Percentiles rank a stretch among this genome's conserved stretches.
phyloP scores from a whole-genome alignment of 2,329 filamentous ascomycete species.

The Tolypocladium guangdongense region DNA sequence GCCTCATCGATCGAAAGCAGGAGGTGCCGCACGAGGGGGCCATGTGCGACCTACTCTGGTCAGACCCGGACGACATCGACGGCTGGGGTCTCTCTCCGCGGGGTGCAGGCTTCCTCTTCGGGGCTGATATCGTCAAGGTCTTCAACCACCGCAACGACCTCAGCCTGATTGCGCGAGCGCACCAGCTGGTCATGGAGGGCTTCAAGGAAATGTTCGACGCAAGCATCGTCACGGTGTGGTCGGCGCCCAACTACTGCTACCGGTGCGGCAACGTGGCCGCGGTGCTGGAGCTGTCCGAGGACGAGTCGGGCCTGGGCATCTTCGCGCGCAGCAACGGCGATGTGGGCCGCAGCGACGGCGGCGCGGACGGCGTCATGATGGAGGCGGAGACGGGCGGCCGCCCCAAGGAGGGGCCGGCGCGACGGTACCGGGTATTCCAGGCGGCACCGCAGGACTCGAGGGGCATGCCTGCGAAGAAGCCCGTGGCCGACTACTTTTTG shows the following conservation, averaged over 20 bases:
- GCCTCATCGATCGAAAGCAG: conserved; percentile 89
- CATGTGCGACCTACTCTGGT: conserved; percentile 98
- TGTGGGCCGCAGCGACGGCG: conserved; percentile 44
- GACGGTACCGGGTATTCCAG: conserved; percentile 90
- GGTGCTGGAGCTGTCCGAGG: conserved; percentile 84
- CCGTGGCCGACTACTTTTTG: conserved; percentile 93
- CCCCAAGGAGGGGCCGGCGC: conserved; percentile 58
- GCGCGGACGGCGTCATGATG: conserved; percentile 33
- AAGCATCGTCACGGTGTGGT: conserved; percentile 97
- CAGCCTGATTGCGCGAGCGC: conserved; percentile 81
- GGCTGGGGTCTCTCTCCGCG: conserved; percentile 92
- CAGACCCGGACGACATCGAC: conserved; percentile 94
- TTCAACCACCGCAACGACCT: conserved; percentile 95
- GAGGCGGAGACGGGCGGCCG: conserved; percentile 33
- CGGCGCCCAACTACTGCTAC: conserved; percentile 93
- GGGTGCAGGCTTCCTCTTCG: conserved; percentile 91
- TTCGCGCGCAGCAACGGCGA: conserved; percentile 64
- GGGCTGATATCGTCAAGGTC: conserved; percentile 85
- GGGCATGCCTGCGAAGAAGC: conserved; percentile 98
- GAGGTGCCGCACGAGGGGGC: conserved; percentile 97
- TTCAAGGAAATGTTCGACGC: conserved; percentile 99
- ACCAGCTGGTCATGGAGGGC: conserved; percentile 98
- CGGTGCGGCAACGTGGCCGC: conserved; percentile 92
- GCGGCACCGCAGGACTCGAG: conserved; percentile 91
- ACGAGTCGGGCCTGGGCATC: conserved; percentile 63